These are phyloP conservation scores for Alternaria gaisen DNA, from an alignment of 2,329 filamentous ascomycete genomes.

Conservation along the genomic window DNA sequence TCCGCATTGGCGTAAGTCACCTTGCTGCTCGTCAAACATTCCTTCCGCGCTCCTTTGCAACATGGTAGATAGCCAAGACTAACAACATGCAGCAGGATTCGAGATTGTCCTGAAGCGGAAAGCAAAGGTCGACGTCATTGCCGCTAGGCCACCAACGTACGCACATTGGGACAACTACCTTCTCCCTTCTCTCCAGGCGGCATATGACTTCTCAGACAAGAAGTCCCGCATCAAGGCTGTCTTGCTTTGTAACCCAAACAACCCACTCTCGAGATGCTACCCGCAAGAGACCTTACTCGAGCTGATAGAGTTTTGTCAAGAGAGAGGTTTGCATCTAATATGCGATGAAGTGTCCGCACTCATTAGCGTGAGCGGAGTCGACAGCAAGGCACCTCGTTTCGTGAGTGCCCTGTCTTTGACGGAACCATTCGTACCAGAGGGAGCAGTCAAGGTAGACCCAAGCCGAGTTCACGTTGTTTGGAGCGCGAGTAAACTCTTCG, in stretches of 20 bases:
- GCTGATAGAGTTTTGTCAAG: slow-evolving; percentile 46
- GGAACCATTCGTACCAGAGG: slow-evolving; percentile 38
- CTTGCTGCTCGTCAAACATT: neutral
- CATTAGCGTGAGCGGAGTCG: slow-evolving; percentile 16
- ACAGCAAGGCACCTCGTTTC: slow-evolving; percentile 25
- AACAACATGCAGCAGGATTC: slow-evolving; percentile 31
- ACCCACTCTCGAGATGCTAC: slow-evolving; percentile 40
- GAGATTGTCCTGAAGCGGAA: slow-evolving; percentile 28
- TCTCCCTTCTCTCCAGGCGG: slow-evolving; percentile 40
- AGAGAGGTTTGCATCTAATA: slow-evolving; percentile 40
- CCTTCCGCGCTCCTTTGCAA: neutral
- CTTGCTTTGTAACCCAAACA: slow-evolving; percentile 41
- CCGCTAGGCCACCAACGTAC: slow-evolving; percentile 41
- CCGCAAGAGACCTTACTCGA: slow-evolving; percentile 36
- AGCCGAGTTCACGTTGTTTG: slow-evolving; percentile 44
- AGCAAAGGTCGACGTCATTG: slow-evolving; percentile 37
- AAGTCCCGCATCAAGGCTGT: slow-evolving; percentile 44
- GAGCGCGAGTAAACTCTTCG: slow-evolving; percentile 44
- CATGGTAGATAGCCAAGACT: neutral
- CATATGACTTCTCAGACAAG: slow-evolving; percentile 40
- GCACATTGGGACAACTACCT: slow-evolving; percentile 45
- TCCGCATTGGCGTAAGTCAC: slow-evolving; percentile 41
- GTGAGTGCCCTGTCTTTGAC: slow-evolving; percentile 38
- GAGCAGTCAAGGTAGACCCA: slow-evolving; percentile 45
- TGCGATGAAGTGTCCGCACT: slow-evolving; percentile 41